Conservation (phyloP, 75 land plant species). For the Chamaecyparis obtusa region DNA sequence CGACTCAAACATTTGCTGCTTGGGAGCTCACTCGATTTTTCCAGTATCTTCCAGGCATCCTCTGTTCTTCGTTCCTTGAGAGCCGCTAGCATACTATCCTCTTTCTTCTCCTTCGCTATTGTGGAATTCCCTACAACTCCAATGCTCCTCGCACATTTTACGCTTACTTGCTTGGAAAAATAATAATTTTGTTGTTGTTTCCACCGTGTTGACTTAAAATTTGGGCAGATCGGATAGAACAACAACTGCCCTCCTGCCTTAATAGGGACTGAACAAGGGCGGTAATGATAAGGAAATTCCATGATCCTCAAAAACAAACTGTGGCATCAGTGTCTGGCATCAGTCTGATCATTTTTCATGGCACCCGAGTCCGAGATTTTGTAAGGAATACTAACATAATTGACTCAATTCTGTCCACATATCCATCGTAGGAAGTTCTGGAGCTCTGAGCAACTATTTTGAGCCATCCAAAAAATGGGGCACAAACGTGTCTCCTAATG, state of each 20-base stretch:
- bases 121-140: not conserved
- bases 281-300: not conserved
- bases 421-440: no score
- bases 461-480: no score
- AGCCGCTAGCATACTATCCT: conserved; percentile 22
- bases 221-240: not conserved
- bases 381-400: no score
- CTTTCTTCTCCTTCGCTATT: not conserved
- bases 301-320: not conserved
- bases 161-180: not conserved
- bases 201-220: not conserved
- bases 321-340: not conserved
- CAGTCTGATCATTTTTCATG: no score
- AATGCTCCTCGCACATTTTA: not conserved
- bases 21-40: conserved; percentile 38
- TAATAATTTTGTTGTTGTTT: not conserved
- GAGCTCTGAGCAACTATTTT: no score
- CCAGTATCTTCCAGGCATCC: conserved; percentile 64
- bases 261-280: not conserved
- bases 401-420: no score
- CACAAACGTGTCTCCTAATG: no score
- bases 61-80: conserved; percentile 63
- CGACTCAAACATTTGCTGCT: conserved; percentile 70
- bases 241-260: not conserved
- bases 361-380: no score